Evolutionary conservation across 1,284 basidiomycete genomes (phyloP).

Genomic region (Trichosporon faecale): DNA sequence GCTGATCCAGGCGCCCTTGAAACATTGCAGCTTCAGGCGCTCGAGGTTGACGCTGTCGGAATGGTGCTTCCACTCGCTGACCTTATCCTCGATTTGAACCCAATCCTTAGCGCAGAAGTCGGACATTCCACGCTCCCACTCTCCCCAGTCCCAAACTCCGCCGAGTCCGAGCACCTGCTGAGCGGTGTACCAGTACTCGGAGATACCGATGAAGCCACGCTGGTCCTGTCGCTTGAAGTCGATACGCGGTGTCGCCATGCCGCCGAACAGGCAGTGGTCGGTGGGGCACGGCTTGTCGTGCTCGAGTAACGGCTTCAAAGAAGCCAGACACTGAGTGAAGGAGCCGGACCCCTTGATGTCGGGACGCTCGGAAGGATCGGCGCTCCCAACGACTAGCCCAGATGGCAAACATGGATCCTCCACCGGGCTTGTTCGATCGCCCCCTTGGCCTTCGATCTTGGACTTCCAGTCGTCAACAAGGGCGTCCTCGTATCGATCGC

Average conservation of each 20-base stretch:
- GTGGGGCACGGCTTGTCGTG: conserved; percentile 79
- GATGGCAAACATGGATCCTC: conserved; percentile 85
- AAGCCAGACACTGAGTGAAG: conserved; percentile 75
- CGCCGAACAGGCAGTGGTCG: conserved; percentile 90
- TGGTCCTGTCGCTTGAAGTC: conserved; percentile 75
- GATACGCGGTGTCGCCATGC: conserved; percentile 79
- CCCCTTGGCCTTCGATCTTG: not conserved
- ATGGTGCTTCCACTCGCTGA: conserved; percentile 56
- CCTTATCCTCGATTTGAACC: conserved; percentile 67
- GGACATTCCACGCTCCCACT: conserved; percentile 89
- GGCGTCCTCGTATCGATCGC: conserved; percentile 81
- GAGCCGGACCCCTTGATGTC: conserved; percentile 83
- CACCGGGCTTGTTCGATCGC: not conserved
- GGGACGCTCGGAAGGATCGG: conserved; percentile 58
- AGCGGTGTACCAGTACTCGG: conserved; percentile 99
- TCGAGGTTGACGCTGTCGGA: conserved; percentile 25
- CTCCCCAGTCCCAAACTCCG: conserved; percentile 90
- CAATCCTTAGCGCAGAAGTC: conserved; percentile 81
- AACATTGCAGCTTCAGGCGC: conserved; percentile 93
- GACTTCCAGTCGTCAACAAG: conserved; percentile 55
- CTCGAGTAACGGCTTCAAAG: conserved; percentile 76
- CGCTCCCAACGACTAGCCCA: conserved; percentile 59
- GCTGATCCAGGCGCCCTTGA: conserved; percentile 98
- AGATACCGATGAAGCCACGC: conserved; percentile 87
- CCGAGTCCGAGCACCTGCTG: conserved; percentile 83